Evolutionary conservation across 805 yeast genomes (phyloP), one percentile per base, ranked within the genome.

Genomic region (Starmerella geochares): DNA sequence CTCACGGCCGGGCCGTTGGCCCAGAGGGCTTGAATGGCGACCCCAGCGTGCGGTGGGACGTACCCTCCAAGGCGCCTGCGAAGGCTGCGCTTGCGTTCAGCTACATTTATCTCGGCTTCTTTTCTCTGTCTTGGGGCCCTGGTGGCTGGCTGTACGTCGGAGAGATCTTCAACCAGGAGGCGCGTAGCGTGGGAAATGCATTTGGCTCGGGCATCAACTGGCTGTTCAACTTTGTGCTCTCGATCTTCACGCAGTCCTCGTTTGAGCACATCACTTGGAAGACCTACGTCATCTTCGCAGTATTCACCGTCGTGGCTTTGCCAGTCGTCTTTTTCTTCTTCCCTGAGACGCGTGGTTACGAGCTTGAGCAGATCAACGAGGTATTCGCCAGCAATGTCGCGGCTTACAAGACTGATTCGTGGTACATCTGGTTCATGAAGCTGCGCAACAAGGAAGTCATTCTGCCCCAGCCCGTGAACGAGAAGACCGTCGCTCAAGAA

Each of bases 111-210:
- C 78, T 85, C 59, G 79, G 81, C 47, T 78, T 79, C 65, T 83
- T 83, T 71, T 92, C 92, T 14, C 72, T 84, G 5, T 76, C 90
- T 24, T 85, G 94, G 92, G 92, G 90, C 62, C 87, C 92, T 36
- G 76, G 77, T 54, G 78, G 78, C 29, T 84, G 90, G 88, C 85
- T 77, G 46, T 65, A 77, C 50, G 67, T 70, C 57, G 79, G 79
- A 59, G 83, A 78, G 60, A 66, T 75, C 36, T 83, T 76, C 74
- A 84, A 88, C 58, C 76, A 83, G 50, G 78, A 81, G 62, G 77
- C 80, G 51, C 78, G 94, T 63, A 82, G 84, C 46, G 80, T 81
- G 64, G 85, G 85, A 52, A 78, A 83, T 54, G 79, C 85, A 19
- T 65, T 83, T 49, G 76, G 83, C 10, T 80, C 84, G 21, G 83